phyloP scores from a whole-genome alignment of 208 protist genomes.

The Endotrypanum monterogeii region DNA sequence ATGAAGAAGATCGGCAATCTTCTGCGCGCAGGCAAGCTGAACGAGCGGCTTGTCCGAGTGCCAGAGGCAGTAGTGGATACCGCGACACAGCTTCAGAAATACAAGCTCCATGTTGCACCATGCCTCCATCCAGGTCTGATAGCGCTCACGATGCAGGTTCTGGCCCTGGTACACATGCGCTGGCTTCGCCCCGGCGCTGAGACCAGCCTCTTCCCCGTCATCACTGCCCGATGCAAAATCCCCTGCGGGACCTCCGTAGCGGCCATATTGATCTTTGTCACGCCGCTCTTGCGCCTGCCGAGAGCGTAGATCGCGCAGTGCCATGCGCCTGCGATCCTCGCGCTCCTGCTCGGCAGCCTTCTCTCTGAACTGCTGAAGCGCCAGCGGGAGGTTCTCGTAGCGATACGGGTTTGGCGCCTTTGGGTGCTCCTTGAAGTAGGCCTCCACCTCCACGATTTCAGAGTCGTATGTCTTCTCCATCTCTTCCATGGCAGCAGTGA shows the following conservation, averaged over 20 bases:
- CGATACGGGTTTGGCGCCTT: conserved; percentile 48
- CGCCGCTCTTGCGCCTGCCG: conserved; percentile 36
- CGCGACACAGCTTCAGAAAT: conserved; percentile 86
- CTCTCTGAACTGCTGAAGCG: conserved; percentile 46
- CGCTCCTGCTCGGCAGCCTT: conserved; percentile 37
- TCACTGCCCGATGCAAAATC: conserved; percentile 24
- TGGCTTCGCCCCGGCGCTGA: conserved; percentile 24
- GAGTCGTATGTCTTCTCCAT: conserved; percentile 55
- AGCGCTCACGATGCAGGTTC: conserved; percentile 46
- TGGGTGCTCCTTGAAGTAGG: conserved; percentile 50
- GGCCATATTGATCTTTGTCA: conserved; percentile 39
- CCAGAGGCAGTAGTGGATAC: conserved; percentile 90
- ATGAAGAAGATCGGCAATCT: conserved; percentile 68
- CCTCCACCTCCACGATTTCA: conserved; percentile 36
- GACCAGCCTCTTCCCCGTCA: conserved; percentile 31
- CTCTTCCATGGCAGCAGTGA: conserved; percentile 43
- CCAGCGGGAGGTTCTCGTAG: conserved; percentile 60
- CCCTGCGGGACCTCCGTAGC: conserved; percentile 30
- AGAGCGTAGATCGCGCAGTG: conserved; percentile 34
- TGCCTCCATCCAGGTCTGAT: conserved; percentile 59
- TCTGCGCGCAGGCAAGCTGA: conserved; percentile 82
- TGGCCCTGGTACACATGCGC: conserved; percentile 33
- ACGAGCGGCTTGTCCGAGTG: conserved; percentile 93
- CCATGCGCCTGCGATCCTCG: conserved; percentile 33
- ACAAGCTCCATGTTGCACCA: conserved; percentile 83